phyloP scores from a whole-genome alignment of 495 filamentous ascomycete genomes.

The Tuber aestivum region DNA sequence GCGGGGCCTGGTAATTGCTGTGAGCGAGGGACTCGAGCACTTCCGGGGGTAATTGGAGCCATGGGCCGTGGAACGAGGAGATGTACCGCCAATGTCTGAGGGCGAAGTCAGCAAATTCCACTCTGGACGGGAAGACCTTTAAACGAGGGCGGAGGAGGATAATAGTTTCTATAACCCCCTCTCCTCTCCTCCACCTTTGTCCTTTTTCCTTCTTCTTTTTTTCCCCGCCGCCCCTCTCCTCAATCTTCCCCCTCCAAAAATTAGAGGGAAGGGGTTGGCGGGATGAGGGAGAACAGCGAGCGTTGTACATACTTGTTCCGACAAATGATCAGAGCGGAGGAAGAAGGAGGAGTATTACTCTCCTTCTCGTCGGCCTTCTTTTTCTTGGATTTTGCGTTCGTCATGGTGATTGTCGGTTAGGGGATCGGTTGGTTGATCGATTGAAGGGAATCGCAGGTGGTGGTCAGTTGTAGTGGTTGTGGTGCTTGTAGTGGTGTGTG shows the following conservation, averaged over 20 bases:
- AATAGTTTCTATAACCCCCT: background rate
- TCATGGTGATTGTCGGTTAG: conserved; percentile 13
- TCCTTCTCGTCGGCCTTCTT: conserved; percentile 30
- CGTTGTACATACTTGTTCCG: conserved; percentile 57
- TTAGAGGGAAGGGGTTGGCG: background rate
- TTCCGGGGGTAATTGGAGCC: conserved; percentile 79
- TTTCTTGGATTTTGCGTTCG: conserved; percentile 23
- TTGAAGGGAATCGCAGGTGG: background rate
- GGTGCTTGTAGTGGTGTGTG: background rate
- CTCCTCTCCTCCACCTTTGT: conserved; percentile 3
- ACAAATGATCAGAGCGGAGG: conserved; percentile 57
- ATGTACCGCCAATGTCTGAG: conserved; percentile 75
- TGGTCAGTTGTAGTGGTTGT: background rate
- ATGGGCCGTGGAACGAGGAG: conserved; percentile 75
- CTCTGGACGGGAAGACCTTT: conserved; percentile 6
- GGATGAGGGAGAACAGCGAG: background rate
- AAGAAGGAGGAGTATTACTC: conserved; percentile 11
- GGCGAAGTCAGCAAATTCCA: conserved; percentile 20
- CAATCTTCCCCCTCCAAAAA: conserved; percentile 5
- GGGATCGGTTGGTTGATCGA: background rate
- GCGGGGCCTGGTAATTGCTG: conserved; percentile 67
- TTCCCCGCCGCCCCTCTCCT: background rate
- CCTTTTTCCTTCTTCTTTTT: background rate
- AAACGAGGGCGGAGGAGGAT: conserved; percentile 8
- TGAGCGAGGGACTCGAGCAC: conserved; percentile 71